These are phyloP conservation scores for Glaciozyma martinii DNA, from an alignment of 768 basidiomycete genomes.

Conservation along the genomic window DNA sequence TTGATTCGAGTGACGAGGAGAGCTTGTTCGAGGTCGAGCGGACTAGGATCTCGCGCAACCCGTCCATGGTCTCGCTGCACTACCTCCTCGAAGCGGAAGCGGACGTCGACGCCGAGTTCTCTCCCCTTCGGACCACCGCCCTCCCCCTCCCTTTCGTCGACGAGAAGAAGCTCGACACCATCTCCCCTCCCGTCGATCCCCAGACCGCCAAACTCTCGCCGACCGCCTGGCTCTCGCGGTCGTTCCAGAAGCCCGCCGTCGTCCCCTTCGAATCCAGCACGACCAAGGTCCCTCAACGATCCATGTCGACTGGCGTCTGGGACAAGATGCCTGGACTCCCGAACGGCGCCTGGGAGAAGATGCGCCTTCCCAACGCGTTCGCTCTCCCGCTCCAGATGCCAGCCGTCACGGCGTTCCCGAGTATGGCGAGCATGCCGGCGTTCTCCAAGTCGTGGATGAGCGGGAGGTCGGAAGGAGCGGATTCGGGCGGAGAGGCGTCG, in stretches of 20 bases:
- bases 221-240: conserved; percentile 21
- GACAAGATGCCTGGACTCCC: not conserved
- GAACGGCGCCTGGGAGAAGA: not conserved
- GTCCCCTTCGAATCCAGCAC: not conserved
- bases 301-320: not conserved
- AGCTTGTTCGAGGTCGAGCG: not conserved
- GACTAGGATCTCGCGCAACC: conserved; percentile 11
- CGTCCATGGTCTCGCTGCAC: conserved; percentile 25
- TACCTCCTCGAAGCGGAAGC: conserved; percentile 20
- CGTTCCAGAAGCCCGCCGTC: conserved; percentile 14
- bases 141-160: not conserved
- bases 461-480: not conserved
- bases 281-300: not conserved
- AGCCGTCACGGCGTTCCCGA: not conserved
- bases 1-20: conserved; percentile 7
- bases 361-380: not conserved
- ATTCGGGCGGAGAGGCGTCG: not conserved
- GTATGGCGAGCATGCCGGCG: conserved; percentile 1
- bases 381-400: not conserved
- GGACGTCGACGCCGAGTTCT: not conserved
- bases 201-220: not conserved
- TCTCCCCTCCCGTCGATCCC: not conserved
- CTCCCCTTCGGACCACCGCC: not conserved
- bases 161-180: not conserved
- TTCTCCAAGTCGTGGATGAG: not conserved